Evolutionary conservation across 73 alveolate species (phyloP).

Genomic region (Paramecium octaurelia): DNA sequence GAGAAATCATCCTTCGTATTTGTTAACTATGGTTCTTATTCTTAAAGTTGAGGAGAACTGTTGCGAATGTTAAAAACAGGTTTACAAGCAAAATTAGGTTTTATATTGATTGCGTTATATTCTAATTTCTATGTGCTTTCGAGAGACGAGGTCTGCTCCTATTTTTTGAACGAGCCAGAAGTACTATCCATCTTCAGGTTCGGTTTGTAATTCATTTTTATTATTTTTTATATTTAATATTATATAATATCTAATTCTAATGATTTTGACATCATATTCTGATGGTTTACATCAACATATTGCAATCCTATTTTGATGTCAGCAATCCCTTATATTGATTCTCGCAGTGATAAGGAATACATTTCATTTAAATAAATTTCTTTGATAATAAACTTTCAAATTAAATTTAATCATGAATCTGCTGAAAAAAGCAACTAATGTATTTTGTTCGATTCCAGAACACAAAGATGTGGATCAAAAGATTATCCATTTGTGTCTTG

Average conservation of each 20-base stretch:
- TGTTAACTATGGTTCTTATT: not conserved
- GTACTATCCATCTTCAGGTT: conserved; percentile 56
- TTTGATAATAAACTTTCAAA: not conserved
- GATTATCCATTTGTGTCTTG: not conserved
- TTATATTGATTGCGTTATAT: not conserved
- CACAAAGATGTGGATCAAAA: not conserved
- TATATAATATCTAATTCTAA: not conserved
- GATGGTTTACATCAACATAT: not conserved
- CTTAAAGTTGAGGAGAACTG: conserved; percentile 27
- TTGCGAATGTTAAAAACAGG: not conserved
- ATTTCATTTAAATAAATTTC: not conserved
- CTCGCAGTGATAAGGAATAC: not conserved
- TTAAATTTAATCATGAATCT: not conserved
- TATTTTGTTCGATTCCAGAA: not conserved
- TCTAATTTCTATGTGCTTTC: not conserved
- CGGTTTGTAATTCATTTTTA: conserved; percentile 11
- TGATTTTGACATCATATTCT: not conserved
- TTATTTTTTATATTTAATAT: not conserved
- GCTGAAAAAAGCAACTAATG: not conserved
- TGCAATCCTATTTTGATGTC: not conserved
- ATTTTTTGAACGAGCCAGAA: conserved; percentile 3
- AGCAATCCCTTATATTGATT: not conserved
- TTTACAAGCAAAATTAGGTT: conserved; percentile 19
- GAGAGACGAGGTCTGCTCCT: not conserved
- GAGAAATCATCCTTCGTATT: not conserved